Evolutionary conservation across 1,139 yeast genomes (phyloP).

Genomic region (Saccharomyces hybrid): DNA sequence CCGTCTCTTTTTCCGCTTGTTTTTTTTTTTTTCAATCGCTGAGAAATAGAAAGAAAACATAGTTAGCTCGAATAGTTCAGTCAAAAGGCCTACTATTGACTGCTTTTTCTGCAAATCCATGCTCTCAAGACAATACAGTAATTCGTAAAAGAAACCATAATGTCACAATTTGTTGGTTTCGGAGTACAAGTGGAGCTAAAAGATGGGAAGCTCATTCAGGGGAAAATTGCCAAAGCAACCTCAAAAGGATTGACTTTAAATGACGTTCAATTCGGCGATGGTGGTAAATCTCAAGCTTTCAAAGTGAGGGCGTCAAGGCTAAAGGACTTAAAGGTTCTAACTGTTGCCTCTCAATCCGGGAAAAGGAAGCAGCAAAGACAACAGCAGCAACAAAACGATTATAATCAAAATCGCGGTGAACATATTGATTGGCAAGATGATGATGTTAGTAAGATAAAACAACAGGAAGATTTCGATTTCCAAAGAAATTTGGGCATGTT

Average conservation of each 20-base stretch:
- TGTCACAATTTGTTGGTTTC: conserved; percentile 30
- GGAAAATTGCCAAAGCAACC: conserved; percentile 29
- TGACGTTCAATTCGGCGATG: conserved; percentile 29
- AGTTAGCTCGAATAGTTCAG: background rate
- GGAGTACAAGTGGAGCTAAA: conserved; percentile 30
- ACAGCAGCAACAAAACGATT: conserved; percentile 5
- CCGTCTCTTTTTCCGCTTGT: background rate
- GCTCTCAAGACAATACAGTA: background rate
- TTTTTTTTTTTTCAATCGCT: background rate
- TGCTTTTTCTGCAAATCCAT: background rate
- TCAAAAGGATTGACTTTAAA: conserved; percentile 28
- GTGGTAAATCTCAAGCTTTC: conserved; percentile 30
- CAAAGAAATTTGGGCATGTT: conserved; percentile 75
- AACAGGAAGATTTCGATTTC: conserved; percentile 73
- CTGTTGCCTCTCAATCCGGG: conserved; percentile 22
- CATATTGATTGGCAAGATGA: conserved; percentile 45
- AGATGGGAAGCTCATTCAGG: conserved; percentile 30
- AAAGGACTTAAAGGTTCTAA: conserved; percentile 32
- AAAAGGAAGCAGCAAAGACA: conserved; percentile 12
- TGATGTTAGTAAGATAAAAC: conserved; percentile 43
- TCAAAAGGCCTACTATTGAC: background rate
- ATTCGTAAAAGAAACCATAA: conserved; percentile 1
- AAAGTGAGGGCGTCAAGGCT: conserved; percentile 31
- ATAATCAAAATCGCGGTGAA: conserved; percentile 2
- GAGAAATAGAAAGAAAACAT: background rate